These are phyloP conservation scores for Limnanthes douglasii DNA, from an alignment of 345 rosid genomes.

Conservation along the genomic window DNA sequence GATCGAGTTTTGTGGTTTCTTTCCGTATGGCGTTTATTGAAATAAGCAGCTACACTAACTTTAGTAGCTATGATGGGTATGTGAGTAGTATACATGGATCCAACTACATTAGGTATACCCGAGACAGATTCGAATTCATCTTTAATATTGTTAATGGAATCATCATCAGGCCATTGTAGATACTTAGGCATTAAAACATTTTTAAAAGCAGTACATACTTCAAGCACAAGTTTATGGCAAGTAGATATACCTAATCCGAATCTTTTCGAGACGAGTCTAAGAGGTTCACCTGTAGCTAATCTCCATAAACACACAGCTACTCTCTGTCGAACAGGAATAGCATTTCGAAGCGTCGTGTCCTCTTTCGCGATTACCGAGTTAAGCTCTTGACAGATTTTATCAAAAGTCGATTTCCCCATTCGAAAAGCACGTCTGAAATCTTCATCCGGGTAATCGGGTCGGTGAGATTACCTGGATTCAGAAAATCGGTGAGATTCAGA, in stretches of 20 bases:
- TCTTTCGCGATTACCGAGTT: slow-evolving; percentile 74
- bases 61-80: slow-evolving; percentile 78
- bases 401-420: slow-evolving; percentile 72
- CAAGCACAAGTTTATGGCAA: slow-evolving; percentile 64
- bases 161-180: slow-evolving; percentile 69
- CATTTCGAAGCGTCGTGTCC: slow-evolving; percentile 71
- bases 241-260: slow-evolving; percentile 78
- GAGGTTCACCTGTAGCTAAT: slow-evolving; percentile 68
- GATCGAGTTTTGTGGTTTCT: slow-evolving; percentile 64
- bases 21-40: slow-evolving; percentile 64
- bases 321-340: slow-evolving; percentile 84
- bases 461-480: too few relatives aligned
- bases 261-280: slow-evolving; percentile 52
- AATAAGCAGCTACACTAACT: slow-evolving; percentile 57
- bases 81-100: slow-evolving; percentile 75
- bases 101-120: slow-evolving; percentile 56
- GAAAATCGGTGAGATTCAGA: too few relatives aligned
- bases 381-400: slow-evolving; percentile 65
- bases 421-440: slow-evolving; percentile 75
- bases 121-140: slow-evolving; percentile 31
- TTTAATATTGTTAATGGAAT: slow-evolving; percentile 20
- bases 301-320: slow-evolving; percentile 95
- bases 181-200: slow-evolving; percentile 68
- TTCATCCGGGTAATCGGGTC: slow-evolving; percentile 58
- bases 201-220: slow-evolving; percentile 63